Base-by-base conservation (phyloP, 2,329 filamentous ascomycete genomes). In the Colletotrichum theobromicola region DNA sequence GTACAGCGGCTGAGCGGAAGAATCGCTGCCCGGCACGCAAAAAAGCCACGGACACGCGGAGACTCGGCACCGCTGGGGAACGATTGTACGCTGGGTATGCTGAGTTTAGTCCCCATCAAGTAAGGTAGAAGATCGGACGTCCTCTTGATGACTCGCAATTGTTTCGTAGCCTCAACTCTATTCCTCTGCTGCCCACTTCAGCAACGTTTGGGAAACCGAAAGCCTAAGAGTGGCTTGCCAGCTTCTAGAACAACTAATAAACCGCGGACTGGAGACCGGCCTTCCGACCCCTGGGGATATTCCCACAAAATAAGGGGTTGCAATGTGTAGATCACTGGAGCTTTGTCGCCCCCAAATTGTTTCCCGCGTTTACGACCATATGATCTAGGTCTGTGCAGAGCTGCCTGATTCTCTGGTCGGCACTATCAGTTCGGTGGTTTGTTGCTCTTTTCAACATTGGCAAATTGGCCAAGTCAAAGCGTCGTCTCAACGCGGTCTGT, bases 101-200 rank as follows among this genome's bases (percentile, higher is more conserved):
- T 46, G 42, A 46, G 42, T 46, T 21, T 21, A 46, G 0, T 46
- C 42, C 42, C 10, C n/a, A 21, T 21, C n/a, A 46, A 21, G n/a
- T 46, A 46, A 46, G 42, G 42, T 21, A 46, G 18, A 46, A 46
- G 42, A 46, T 46, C 42, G 15, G 50, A 53, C n/a, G 57, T 16
- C 5, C 21, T 7, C 28, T 18, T 21, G 34, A 53, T 69, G 67
- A 70, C 67, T 65, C 60, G 42, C 18, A 28, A 37, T n/a, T 24
- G 67, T 70, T 70, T 70, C 42, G 46, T 57, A 57, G 60, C 21
- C 42, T 37, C 67, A 70, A 70, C 67, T 65, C 21, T 70, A 70
- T 28, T 53, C 18, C 24, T 9, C 10, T 18, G 12, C 28, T 4
- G 57, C n/a, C n/a, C 5, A 3, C 42, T 21, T 46, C 42, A 46